Evolutionary conservation across 2,329 filamentous ascomycete genomes (phyloP), one percentile per base, ranked within the genome.

Genomic region (Penicillium verrucosum): DNA sequence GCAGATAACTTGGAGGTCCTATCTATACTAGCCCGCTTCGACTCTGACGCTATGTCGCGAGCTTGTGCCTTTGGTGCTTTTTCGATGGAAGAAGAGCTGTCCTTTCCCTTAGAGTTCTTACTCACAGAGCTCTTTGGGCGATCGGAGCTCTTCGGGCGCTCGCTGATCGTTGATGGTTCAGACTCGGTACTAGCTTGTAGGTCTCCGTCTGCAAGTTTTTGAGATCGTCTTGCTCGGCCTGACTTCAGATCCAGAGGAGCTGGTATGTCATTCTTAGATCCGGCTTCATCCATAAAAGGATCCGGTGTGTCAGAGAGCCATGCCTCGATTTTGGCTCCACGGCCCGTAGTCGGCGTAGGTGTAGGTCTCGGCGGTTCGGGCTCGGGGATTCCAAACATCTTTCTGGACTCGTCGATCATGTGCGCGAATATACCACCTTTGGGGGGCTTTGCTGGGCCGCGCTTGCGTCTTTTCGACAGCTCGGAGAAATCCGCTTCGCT

Each of bases 241-340:
- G 73, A 70, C 36, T 77, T 77, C 48, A 74, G 74, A 50, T 75
- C 75, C 30, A 77, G 54, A 10, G 76, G 75, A 27, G 72, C 71
- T 9, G 76, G 75, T 34, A 77, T 67, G 45, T 77, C 75, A 42
- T 69, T 72, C 29, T 68, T 65, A 4, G 65, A 62, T 23, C 68
- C 64, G 32, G 68, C 62, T 23, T 68, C 68, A n/a, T 82, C 80
- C 46, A 78, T 58, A 56, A 85, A 83, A 2, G 82, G 81, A 68
- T 85, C 82, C 9, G 80, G 76, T 2, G 82, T 84, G 51, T 75
- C 75, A 2, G 79, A 80, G 6, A 88, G 77, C 85, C 85, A 88
- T 47, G 83, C 82, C 69, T 87, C 82, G 27, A 88, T 81, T 46
- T 83, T 82, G 51, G 79, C 78, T 14, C 80, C 74, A 44, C 78